These are phyloP conservation scores for Quercus cerris DNA, from an alignment of 306 rosid species.

Conservation along the genomic window DNA sequence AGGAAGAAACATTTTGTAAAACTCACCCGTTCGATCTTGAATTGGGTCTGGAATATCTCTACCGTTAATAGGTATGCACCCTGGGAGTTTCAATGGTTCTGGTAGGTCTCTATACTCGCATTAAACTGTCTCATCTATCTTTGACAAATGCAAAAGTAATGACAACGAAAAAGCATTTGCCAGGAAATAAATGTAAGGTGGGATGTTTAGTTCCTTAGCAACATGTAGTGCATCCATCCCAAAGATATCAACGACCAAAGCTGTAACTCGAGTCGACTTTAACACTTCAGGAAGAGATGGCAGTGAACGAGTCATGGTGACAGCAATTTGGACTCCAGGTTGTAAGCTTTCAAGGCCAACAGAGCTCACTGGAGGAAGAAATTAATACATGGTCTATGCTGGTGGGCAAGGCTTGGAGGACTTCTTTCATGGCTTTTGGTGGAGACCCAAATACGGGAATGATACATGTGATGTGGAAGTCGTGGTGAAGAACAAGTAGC, in stretches of 20 bases:
- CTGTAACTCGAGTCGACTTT: not conserved
- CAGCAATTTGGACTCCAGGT: not conserved
- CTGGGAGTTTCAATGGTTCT: too few species aligned
- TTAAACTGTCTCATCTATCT: slow-evolving; percentile 11
- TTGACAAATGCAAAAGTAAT: not conserved
- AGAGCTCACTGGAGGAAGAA: too few species aligned
- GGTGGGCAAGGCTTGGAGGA: not conserved
- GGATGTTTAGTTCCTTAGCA: not conserved
- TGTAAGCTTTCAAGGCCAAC: not conserved
- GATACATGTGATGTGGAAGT: not conserved
- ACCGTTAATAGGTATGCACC: too few species aligned
- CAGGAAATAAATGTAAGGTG: not conserved
- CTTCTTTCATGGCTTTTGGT: not conserved
- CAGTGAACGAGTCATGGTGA: not conserved
- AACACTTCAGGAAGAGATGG: not conserved
- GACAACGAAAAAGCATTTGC: not conserved
- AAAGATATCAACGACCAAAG: too few species aligned
- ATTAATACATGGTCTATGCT: not conserved
- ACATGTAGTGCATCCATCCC: not conserved
- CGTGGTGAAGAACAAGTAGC: not conserved
- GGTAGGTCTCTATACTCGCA: slow-evolving; percentile 27
- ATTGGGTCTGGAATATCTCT: too few species aligned
- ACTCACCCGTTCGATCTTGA: too few species aligned
- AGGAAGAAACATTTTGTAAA: too few species aligned
- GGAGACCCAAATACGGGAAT: not conserved